Evolutionary conservation across 169 alveolate species (phyloP), one percentile per base, ranked within the genome.

Genomic region (Perkinsus marinus): DNA sequence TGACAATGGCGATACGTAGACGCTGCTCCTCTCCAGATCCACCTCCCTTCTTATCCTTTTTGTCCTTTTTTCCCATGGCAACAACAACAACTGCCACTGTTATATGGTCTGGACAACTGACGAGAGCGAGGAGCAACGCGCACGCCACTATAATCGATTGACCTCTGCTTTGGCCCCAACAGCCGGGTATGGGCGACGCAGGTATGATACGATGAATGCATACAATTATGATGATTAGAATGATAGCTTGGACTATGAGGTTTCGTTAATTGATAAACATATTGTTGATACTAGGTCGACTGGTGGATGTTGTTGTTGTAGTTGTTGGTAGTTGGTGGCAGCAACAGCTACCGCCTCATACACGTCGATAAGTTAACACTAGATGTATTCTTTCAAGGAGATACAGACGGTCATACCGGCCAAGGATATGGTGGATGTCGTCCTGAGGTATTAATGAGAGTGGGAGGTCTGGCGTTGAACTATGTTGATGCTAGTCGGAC

Each of bases 1-100:
- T 97, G 91, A 99, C 98, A 46, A 99, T 98, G 57, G 99, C 99
- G 47, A 99, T 98, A 90, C 99, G 97, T 68, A 98, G 95, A 90
- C 98, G 97, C 41, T 97, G 96, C 93, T 98, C 99, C 30, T 97
- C 98, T 94, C 95, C 94, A 43, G 94, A 90, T 68, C 93, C 93
- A 30, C 90, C 96, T 19, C 92, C 92, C 91, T 94, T 90, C 91
- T 94, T 90, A 41, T 91, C 39, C 91, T 92, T 94, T 93, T 94
- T 95, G 41, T 91, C 96, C 79, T 93, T 94, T 57, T 57, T 57
- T 13, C 79, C 79, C 79, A 57, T 57, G 34, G 34, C 79, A 57
- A 57, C 79, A 57, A 57, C 79, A 57, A 57, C 79, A 13, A 57
- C 26, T n/a, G n/a, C n/a, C n/a, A n/a, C n/a, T n/a, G n/a, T n/a